Percentiles rank a stretch among this genome's conserved stretches.
Conservation (phyloP, 768 basidiomycete genomes). For the Megacollybia marginata region DNA sequence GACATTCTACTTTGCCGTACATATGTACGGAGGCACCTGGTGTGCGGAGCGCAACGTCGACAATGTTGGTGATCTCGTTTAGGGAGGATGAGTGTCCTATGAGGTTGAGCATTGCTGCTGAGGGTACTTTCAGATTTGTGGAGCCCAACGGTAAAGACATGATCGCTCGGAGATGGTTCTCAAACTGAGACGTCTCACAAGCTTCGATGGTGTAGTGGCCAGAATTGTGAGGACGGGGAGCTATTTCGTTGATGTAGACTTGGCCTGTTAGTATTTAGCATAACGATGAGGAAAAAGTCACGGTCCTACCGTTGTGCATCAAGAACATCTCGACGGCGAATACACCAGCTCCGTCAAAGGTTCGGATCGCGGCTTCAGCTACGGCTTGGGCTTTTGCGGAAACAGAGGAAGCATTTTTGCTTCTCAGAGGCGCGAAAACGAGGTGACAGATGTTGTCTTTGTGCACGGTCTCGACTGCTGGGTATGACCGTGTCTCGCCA, state of each 20-base stretch:
- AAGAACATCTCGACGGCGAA: slow-evolving; percentile 99
- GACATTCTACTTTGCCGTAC: slow-evolving; percentile 89
- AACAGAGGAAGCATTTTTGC: slow-evolving; percentile 40
- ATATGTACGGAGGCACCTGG: slow-evolving; percentile 82
- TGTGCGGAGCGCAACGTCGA: slow-evolving; percentile 52
- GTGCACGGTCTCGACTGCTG: slow-evolving; percentile 92
- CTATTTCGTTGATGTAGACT: slow-evolving; percentile 92
- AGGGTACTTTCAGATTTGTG: slow-evolving; percentile 79
- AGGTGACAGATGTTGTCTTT: slow-evolving; percentile 91
- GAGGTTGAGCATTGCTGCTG: slow-evolving; percentile 90
- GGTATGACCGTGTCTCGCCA: slow-evolving; percentile 79
- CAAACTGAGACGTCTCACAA: slow-evolving; percentile 93
- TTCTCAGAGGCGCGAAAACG: slow-evolving; percentile 82
- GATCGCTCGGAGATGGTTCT: slow-evolving; percentile 94
- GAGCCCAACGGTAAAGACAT: slow-evolving; percentile 85
- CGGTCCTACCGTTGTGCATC: slow-evolving; percentile 65
- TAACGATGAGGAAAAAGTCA: neutral
- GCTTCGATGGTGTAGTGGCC: slow-evolving; percentile 99
- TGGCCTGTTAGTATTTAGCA: slow-evolving; percentile 35
- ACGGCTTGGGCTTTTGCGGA: slow-evolving; percentile 54
- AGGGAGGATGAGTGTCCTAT: slow-evolving; percentile 74
- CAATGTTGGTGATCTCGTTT: slow-evolving; percentile 47
- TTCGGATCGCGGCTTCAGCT: slow-evolving; percentile 75
- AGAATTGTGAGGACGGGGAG: slow-evolving; percentile 96
- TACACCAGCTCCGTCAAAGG: slow-evolving; percentile 82